phyloP scores from a whole-genome alignment of 106 monocot species.

The Agapanthus africanus region DNA sequence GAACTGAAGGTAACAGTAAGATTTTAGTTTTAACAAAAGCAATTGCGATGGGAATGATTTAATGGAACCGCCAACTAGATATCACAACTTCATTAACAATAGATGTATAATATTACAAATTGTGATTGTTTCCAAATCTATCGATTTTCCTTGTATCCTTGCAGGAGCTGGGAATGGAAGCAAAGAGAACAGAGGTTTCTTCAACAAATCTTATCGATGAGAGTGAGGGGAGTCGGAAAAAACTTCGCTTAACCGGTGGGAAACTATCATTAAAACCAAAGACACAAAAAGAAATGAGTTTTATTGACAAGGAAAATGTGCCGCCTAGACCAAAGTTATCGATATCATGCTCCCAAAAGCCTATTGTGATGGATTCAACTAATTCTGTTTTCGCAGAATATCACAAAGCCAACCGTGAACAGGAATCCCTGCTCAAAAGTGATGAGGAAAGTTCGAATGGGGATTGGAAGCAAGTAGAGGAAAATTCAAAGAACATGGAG shows the following conservation, averaged over 20 bases:
- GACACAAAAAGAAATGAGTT: background rate
- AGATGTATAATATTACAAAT: background rate
- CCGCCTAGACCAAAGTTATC: constrained; percentile 9
- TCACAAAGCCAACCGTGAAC: background rate
- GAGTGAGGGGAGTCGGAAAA: constrained; percentile 28
- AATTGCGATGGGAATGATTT: background rate
- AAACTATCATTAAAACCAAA: constrained; percentile 27
- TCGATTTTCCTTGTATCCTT: background rate
- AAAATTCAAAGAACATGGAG: constrained; percentile 11
- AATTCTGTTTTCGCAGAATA: background rate
- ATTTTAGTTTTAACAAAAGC: background rate
- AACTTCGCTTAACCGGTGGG: constrained; percentile 21
- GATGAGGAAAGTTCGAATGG: background rate
- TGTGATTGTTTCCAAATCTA: background rate
- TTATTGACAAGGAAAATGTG: constrained; percentile 39
- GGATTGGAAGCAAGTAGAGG: constrained; percentile 1
- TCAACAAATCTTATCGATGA: constrained; percentile 9
- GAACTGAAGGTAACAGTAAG: background rate
- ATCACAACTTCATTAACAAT: no score
- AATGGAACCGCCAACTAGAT: background rate
- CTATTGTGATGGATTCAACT: background rate
- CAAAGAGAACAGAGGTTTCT: constrained; percentile 10
- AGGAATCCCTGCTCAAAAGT: background rate
- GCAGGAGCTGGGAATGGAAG: constrained; percentile 13
- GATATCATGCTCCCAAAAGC: constrained; percentile 7